A percentile compares a stretch with the other conserved stretches of the same genome.
These are phyloP conservation scores for Orbilia oligospora DNA, from an alignment of 2,329 filamentous ascomycete genomes.

Conservation along the genomic window DNA sequence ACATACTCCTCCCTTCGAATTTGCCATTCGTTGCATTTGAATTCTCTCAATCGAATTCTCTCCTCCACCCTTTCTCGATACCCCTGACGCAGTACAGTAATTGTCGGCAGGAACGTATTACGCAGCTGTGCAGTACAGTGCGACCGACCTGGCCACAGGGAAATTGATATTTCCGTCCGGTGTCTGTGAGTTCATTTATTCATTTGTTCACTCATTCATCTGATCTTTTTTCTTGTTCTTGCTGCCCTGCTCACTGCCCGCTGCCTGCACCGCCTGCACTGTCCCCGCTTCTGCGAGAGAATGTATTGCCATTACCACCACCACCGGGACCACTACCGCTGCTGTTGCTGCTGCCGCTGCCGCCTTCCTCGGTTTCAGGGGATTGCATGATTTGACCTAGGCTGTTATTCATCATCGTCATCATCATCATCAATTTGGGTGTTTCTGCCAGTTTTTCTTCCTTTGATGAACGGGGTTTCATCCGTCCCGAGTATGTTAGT, in stretches of 20 bases:
- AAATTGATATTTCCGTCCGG: slow-evolving; percentile 47
- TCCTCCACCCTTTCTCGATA: slow-evolving; percentile 9
- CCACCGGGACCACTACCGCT: slow-evolving; percentile 6
- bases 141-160: slow-evolving; percentile 36
- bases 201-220: slow-evolving; percentile 6
- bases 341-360: background rate
- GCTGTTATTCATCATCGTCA: slow-evolving; percentile 1
- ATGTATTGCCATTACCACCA: slow-evolving; percentile 31
- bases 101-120: slow-evolving; percentile 42
- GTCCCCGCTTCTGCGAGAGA: slow-evolving; percentile 49
- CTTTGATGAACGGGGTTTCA: slow-evolving; percentile 22
- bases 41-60: slow-evolving; percentile 11
- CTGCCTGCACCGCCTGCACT: slow-evolving; percentile 14
- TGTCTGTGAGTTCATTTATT: slow-evolving; percentile 36
- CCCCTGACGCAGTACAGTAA: slow-evolving; percentile 27
- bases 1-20: slow-evolving; percentile 27
- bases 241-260: background rate
- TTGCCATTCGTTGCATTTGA: slow-evolving; percentile 2
- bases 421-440: too few relatives aligned
- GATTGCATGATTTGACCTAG: slow-evolving; percentile 34
- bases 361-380: slow-evolving; percentile 28
- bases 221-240: slow-evolving; percentile 35
- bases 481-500: slow-evolving; percentile 13
- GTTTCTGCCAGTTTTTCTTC: background rate
- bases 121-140: slow-evolving; percentile 19